Evolutionary conservation across 352 stramenopile genomes (phyloP).

Genomic region (Phytophthora fragariae): DNA sequence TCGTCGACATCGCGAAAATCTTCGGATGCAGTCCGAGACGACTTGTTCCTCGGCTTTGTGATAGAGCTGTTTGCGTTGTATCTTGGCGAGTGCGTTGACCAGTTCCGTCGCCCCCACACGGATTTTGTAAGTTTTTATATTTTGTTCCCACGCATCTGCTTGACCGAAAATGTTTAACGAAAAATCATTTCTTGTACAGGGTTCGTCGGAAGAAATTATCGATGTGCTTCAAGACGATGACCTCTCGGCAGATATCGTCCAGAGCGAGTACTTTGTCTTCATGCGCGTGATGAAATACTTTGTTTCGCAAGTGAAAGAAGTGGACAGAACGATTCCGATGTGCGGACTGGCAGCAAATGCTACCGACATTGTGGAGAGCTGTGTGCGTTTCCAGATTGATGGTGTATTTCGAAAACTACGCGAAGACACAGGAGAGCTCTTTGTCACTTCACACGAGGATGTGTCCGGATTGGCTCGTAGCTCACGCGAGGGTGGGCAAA

Average conservation of each 20-base stretch:
- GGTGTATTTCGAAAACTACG: constrained; percentile 72
- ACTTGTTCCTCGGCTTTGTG: constrained; percentile 76
- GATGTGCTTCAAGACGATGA: constrained; percentile 35
- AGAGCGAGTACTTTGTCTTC: constrained; percentile 82
- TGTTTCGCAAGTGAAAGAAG: constrained; percentile 63
- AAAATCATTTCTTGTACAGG: constrained; percentile 37
- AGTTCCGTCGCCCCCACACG: constrained; percentile 61
- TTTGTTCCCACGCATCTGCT: background rate
- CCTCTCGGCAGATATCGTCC: constrained; percentile 31
- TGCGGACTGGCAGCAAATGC: constrained; percentile 54
- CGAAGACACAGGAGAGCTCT: constrained; percentile 61
- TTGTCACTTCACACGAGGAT: constrained; percentile 60
- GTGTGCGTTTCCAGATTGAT: constrained; percentile 84
- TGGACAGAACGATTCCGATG: constrained; percentile 68
- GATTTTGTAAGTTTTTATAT: constrained; percentile 61
- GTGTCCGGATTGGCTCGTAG: constrained; percentile 50
- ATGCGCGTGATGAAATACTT: constrained; percentile 88
- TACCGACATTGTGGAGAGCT: constrained; percentile 66
- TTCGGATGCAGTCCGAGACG: constrained; percentile 61
- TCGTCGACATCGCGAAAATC: constrained; percentile 40
- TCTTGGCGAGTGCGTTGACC: constrained; percentile 50
- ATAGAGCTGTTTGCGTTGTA: constrained; percentile 76
- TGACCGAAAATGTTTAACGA: background rate
- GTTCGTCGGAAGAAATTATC: constrained; percentile 55
- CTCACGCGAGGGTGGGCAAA: constrained; percentile 42